phyloP scores from a whole-genome alignment of 768 basidiomycete species.

The Collybia sp. region DNA sequence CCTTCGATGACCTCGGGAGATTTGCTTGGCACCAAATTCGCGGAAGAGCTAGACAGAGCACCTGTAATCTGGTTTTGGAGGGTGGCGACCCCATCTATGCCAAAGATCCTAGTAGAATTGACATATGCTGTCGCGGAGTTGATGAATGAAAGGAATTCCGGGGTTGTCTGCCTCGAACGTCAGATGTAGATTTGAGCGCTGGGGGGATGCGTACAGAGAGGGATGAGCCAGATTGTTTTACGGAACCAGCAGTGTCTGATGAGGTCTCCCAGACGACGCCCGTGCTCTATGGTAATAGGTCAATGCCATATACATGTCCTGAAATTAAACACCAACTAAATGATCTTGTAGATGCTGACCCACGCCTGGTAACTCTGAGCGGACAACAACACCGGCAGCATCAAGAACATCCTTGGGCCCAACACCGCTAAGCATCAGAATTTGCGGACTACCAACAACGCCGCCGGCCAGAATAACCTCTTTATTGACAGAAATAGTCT shows the following conservation, averaged over 20 bases:
- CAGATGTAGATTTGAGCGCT: background rate
- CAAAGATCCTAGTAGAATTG: conserved; percentile 38
- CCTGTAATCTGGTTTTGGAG: conserved; percentile 26
- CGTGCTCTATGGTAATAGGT: background rate
- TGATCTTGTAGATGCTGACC: conserved; percentile 45
- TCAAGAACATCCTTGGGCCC: conserved; percentile 36
- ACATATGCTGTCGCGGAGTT: conserved; percentile 32
- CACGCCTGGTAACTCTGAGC: conserved; percentile 30
- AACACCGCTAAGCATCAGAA: conserved; percentile 58
- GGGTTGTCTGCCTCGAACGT: conserved; percentile 1
- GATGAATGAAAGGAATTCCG: conserved; percentile 38
- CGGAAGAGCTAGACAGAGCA: conserved; percentile 22
- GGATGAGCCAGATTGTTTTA: background rate
- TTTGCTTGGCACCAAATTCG: conserved; percentile 37
- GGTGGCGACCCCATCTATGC: conserved; percentile 20
- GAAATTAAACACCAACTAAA: background rate
- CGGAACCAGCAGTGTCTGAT: conserved; percentile 2
- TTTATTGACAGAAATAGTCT: background rate
- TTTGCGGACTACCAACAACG: conserved; percentile 25
- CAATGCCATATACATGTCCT: background rate
- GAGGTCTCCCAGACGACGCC: conserved; percentile 2
- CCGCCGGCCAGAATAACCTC: background rate
- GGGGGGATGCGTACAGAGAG: background rate
- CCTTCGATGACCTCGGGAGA: conserved; percentile 44
- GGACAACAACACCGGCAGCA: conserved; percentile 27